These are phyloP conservation scores for Diversispora eburnea DNA, from an alignment of 192 early-diverging fungal species.

Conservation along the genomic window DNA sequence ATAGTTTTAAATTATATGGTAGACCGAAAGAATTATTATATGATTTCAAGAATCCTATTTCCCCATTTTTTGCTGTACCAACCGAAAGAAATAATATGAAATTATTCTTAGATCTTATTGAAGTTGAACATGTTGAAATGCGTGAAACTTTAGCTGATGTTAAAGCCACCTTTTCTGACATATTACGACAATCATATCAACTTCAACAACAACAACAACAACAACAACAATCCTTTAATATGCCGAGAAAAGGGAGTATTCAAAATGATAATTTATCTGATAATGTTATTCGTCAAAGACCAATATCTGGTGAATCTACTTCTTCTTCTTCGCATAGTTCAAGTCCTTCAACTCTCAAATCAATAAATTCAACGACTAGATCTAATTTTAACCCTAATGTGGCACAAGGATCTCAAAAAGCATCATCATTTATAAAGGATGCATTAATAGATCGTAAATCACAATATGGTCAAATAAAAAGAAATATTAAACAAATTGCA, in stretches of 20 bases:
- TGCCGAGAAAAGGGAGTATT: background rate
- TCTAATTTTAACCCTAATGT: background rate
- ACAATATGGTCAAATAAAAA: background rate
- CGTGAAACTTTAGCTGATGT: constrained; percentile 41
- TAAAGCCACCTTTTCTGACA: constrained; percentile 41
- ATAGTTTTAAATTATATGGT: constrained; percentile 47
- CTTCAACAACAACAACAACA: background rate
- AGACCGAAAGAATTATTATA: constrained; percentile 36
- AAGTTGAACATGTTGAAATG: constrained; percentile 22
- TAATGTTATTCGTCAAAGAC: constrained; percentile 5
- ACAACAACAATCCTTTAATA: background rate
- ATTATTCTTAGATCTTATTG: constrained; percentile 19
- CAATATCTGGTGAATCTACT: constrained; percentile 10
- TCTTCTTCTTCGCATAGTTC: constrained; percentile 3
- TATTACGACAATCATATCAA: constrained; percentile 32
- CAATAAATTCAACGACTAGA: background rate
- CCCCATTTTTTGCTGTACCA: constrained; percentile 25
- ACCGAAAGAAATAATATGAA: constrained; percentile 13
- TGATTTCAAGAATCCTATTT: constrained; percentile 31
- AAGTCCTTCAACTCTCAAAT: background rate
- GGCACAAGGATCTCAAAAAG: background rate
- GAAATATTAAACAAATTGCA: constrained; percentile 6
- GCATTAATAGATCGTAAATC: background rate
- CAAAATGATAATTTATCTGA: background rate
- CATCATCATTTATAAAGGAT: background rate